Conservation (phyloP, 2,329 filamentous ascomycete species). For the Geosmithia putterillii region DNA sequence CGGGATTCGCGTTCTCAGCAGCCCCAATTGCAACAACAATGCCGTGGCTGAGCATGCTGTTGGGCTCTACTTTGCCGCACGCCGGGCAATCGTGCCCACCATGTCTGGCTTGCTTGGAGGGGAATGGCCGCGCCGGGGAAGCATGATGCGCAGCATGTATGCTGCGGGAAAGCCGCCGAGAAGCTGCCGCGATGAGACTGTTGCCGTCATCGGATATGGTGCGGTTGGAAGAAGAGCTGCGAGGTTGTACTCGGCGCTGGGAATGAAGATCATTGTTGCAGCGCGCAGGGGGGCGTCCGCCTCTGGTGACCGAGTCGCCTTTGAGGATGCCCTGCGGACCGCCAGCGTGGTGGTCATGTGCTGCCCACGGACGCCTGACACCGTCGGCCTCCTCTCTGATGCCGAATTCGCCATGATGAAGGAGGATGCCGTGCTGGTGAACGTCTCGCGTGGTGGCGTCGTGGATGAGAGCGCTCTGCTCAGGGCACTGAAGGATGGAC, state of each 20-base stretch:
- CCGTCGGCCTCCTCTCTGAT: constrained; percentile 7
- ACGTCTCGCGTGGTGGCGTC: constrained; percentile 19
- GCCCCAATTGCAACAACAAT: constrained; percentile 60
- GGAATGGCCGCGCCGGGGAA: constrained; percentile 2
- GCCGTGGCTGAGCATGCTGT: constrained; percentile 64
- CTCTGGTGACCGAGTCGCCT: constrained; percentile 4
- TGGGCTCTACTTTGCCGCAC: constrained; percentile 48
- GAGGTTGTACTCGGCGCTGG: constrained; percentile 8
- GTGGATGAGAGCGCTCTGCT: constrained; percentile 20
- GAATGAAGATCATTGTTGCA: constrained; percentile 11
- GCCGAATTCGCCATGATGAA: constrained; percentile 7
- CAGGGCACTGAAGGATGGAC: constrained; percentile 13
- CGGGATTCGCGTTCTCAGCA: constrained; percentile 65
- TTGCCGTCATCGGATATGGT: constrained; percentile 14
- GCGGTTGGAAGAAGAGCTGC: constrained; percentile 11
- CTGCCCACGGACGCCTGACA: constrained; percentile 9
- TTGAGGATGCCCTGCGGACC: constrained; percentile 8
- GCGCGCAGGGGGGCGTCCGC: constrained; percentile 10
- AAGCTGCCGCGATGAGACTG: constrained; percentile 13
- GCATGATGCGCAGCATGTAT: constrained; percentile 3
- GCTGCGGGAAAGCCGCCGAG: constrained; percentile 8
- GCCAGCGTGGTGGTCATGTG: constrained; percentile 12
- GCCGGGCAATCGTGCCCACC: constrained; percentile 2
- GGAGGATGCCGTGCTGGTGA: constrained; percentile 11
- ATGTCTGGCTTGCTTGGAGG: neutral